Conservation (phyloP, 495 filamentous ascomycete species). For the Aspergillus ostianus region DNA sequence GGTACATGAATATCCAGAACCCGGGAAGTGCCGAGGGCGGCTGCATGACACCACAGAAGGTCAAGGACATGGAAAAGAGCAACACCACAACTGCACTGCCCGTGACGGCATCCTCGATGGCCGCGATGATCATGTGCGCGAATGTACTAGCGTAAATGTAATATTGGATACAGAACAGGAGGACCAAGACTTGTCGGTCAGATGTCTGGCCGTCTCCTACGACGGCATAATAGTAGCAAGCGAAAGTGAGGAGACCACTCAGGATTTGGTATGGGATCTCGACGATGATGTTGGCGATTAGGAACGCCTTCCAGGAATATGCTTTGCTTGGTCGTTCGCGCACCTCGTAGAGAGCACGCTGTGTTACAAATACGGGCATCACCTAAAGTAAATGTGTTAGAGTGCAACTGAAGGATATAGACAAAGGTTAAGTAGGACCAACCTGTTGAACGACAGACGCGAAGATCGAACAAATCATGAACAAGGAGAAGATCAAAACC, state of each 20-base stretch:
- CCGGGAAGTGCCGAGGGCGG: slow-evolving; percentile 53
- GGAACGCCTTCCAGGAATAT: slow-evolving; percentile 71
- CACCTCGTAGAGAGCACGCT: slow-evolving; percentile 63
- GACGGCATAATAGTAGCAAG: slow-evolving; percentile 48
- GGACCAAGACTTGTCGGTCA: slow-evolving; percentile 46
- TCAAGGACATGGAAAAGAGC: slow-evolving; percentile 54
- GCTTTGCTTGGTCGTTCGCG: slow-evolving; percentile 65
- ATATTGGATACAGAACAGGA: slow-evolving; percentile 50
- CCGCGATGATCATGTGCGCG: slow-evolving; percentile 58
- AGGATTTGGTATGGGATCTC: slow-evolving; percentile 50
- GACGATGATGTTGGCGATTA: slow-evolving; percentile 59
- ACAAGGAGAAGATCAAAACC: slow-evolving; percentile 56
- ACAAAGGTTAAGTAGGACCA: slow-evolving; percentile 40
- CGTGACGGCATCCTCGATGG: slow-evolving; percentile 52
- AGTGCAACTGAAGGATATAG: neutral
- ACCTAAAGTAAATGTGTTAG: slow-evolving; percentile 40
- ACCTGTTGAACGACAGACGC: slow-evolving; percentile 55
- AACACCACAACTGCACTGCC: slow-evolving; percentile 54
- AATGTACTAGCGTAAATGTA: slow-evolving; percentile 49
- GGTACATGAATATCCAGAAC: slow-evolving; percentile 75
- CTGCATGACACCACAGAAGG: slow-evolving; percentile 61
- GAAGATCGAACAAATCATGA: slow-evolving; percentile 59
- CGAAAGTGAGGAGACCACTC: slow-evolving; percentile 41
- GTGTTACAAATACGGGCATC: slow-evolving; percentile 63
- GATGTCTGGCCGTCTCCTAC: slow-evolving; percentile 42